These are phyloP conservation scores for Didymellaceae sp. DNA, from an alignment of 2,329 filamentous ascomycete species.

Conservation along the genomic window DNA sequence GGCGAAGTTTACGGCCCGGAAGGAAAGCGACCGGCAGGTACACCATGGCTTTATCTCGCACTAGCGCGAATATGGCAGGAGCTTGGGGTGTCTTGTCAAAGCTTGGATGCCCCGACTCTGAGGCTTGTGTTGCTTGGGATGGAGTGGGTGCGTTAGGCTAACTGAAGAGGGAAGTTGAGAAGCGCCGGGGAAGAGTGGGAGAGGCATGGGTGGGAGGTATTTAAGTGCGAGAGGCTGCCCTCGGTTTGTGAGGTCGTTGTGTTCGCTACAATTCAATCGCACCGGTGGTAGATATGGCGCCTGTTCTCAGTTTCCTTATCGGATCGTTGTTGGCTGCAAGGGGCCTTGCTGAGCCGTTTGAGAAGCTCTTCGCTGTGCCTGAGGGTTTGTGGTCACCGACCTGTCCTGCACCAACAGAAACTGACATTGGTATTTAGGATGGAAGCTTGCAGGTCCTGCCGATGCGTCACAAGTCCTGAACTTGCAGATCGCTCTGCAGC, in stretches of 20 bases:
- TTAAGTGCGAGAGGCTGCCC: slow-evolving; percentile 5
- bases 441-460: slow-evolving; percentile 29
- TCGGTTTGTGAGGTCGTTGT: slow-evolving; percentile 4
- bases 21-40: slow-evolving; percentile 8
- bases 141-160: slow-evolving; percentile 1
- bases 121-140: slow-evolving; percentile 18
- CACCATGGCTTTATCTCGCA: slow-evolving; percentile 4
- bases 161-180: slow-evolving; percentile 18
- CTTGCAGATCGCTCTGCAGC: slow-evolving; percentile 41
- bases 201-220: too few species aligned
- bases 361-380: slow-evolving; percentile 32
- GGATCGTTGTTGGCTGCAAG: slow-evolving; percentile 32
- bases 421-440: slow-evolving; percentile 29
- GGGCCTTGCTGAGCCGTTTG: slow-evolving; percentile 34
- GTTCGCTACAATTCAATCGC: slow-evolving; percentile 22
- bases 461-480: slow-evolving; percentile 30
- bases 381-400: slow-evolving; percentile 22
- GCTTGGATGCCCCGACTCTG: slow-evolving; percentile 7
- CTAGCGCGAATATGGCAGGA: slow-evolving; percentile 14
- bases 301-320: slow-evolving; percentile 31
- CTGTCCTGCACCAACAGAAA: too few species aligned
- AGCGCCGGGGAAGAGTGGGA: neutral
- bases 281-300: slow-evolving; percentile 28
- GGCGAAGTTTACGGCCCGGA: slow-evolving; percentile 3
- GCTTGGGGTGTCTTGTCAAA: slow-evolving; percentile 11